These are phyloP conservation scores for Elasticomyces elasticus DNA, from an alignment of 495 filamentous ascomycete species.

Conservation along the genomic window DNA sequence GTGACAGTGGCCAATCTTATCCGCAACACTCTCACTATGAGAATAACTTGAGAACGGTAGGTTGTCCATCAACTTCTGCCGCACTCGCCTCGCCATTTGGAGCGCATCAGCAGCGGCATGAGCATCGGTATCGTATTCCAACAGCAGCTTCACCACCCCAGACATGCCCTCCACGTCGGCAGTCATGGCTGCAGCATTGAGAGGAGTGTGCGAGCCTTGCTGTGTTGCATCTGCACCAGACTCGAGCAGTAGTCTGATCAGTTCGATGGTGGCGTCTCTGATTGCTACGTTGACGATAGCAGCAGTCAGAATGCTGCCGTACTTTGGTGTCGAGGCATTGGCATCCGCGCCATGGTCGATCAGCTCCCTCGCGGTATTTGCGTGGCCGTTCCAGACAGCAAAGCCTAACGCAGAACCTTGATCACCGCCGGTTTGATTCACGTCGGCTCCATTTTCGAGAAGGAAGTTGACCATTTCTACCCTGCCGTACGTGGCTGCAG, in stretches of 20 bases:
- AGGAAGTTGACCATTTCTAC: not conserved
- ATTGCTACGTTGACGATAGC: not conserved
- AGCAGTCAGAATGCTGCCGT: slow-evolving; percentile 5
- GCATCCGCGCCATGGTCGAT: slow-evolving; percentile 13
- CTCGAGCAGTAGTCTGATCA: slow-evolving; percentile 7
- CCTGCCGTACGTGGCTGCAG: not conserved
- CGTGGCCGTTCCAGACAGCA: slow-evolving; percentile 8
- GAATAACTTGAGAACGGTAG: not conserved
- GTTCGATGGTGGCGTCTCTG: not conserved
- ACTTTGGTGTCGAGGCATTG: not conserved
- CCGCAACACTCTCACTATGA: not conserved
- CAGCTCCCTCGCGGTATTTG: slow-evolving; percentile 10
- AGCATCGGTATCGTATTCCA: slow-evolving; percentile 16
- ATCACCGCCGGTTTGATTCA: not conserved
- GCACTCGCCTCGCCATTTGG: not conserved
- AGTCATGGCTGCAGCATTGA: not conserved
- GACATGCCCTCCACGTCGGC: slow-evolving; percentile 14
- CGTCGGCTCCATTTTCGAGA: not conserved
- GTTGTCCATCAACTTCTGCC: slow-evolving; percentile 1
- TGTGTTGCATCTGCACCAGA: slow-evolving; percentile 8
- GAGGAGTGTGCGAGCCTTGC: slow-evolving; percentile 9
- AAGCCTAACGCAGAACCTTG: slow-evolving; percentile 5
- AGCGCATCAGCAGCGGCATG: not conserved
- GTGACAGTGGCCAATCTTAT: not conserved
- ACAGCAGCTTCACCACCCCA: slow-evolving; percentile 9